Conservation (phyloP, 208 protist genomes). For the Trypanosoma cruzi region DNA sequence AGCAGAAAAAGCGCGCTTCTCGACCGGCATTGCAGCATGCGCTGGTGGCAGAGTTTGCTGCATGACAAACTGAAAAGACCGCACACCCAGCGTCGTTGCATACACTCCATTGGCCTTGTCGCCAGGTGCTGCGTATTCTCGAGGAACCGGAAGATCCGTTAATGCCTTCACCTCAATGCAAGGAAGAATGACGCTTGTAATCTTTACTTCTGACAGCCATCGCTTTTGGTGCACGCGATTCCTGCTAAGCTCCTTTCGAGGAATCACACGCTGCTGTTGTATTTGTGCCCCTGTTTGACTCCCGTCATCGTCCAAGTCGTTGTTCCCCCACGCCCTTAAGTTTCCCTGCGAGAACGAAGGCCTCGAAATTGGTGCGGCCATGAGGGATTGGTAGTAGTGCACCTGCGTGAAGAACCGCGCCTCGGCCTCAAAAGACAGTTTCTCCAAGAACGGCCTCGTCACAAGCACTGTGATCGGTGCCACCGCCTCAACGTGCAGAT, state of each 20-base stretch:
- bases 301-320: neutral
- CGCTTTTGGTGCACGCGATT: conserved; percentile 74
- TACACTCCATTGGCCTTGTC: conserved; percentile 53
- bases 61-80: conserved; percentile 54
- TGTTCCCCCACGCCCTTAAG: neutral
- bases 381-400: conserved; percentile 4
- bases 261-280: neutral
- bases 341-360: neutral
- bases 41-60: conserved; percentile 53
- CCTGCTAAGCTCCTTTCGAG: conserved; percentile 52
- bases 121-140: conserved; percentile 36
- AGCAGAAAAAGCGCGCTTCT: conserved; percentile 36
- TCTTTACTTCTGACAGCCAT: conserved; percentile 73
- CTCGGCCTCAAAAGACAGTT: conserved; percentile 15
- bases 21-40: conserved; percentile 39
- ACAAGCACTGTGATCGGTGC: conserved; percentile 66
- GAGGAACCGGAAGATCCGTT: conserved; percentile 49
- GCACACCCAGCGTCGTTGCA: conserved; percentile 49
- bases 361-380: neutral
- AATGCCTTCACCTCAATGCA: conserved; percentile 74
- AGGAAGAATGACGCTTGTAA: conserved; percentile 64
- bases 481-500: conserved; percentile 68
- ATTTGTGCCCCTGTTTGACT: neutral
- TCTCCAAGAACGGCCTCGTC: conserved; percentile 41
- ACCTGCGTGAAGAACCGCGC: conserved; percentile 10